Evolutionary conservation across 1,284 basidiomycete species (phyloP).

Genomic region (Takashimella koratensis): DNA sequence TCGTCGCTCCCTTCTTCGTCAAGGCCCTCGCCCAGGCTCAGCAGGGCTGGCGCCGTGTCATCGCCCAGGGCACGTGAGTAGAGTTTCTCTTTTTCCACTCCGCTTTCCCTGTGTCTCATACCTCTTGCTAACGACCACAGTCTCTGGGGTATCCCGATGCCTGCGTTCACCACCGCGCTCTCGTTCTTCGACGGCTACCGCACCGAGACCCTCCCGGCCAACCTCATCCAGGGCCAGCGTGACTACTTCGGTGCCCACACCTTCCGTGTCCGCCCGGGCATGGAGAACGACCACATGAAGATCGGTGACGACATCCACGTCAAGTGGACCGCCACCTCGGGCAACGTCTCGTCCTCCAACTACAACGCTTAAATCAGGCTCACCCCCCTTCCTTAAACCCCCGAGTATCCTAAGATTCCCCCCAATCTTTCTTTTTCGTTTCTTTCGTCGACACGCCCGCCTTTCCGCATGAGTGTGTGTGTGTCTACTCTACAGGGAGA

Average conservation of each 20-base stretch:
- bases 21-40: constrained; percentile 92
- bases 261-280: constrained; percentile 84
- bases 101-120: neutral
- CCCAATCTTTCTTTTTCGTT: too few species aligned
- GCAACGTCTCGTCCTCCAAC: constrained; percentile 72
- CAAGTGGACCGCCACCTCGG: constrained; percentile 54
- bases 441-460: too few species aligned
- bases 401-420: too few species aligned
- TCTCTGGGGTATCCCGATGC: constrained; percentile 96
- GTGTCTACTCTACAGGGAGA: too few species aligned
- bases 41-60: constrained; percentile 95
- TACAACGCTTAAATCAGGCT: constrained; percentile 77
- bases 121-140: neutral
- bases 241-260: constrained; percentile 70
- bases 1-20: constrained; percentile 98
- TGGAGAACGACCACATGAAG: constrained; percentile 77
- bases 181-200: constrained; percentile 99
- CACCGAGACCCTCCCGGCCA: constrained; percentile 83
- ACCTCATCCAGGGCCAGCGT: constrained; percentile 86
- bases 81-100: neutral
- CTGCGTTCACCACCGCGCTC: constrained; percentile 92
- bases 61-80: constrained; percentile 77
- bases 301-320: constrained; percentile 75
- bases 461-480: too few species aligned
- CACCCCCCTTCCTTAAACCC: too few species aligned